Base-by-base conservation (phyloP, 2,329 filamentous ascomycete genomes). In the Trichoderma oligosporum region DNA sequence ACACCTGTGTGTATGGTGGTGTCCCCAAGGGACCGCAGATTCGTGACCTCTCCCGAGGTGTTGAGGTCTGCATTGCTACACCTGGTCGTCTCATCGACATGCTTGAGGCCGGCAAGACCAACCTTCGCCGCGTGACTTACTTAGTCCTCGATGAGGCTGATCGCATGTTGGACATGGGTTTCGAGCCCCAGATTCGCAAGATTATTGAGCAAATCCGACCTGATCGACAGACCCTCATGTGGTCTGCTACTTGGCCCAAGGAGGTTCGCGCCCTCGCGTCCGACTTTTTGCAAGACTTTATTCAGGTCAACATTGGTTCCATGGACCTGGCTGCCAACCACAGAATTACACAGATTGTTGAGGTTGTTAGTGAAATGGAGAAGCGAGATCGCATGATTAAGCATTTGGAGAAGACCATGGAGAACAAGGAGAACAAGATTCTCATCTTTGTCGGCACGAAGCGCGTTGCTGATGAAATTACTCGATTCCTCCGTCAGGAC, bases 101-200 rank as follows among this genome's bases (percentile, higher is more conserved):
- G 91, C 84, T 99, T 29, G 94, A 97, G 77, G 90, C 91, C 65
- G 93, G 92, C 74, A 96, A 95, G 82, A 99, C 94, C 68, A 97
- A 99, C 79, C 85, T 99, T 62, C 93, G 93, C 65, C 91, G 94
- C 74, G 92, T 97, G 61, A 99, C 94, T 57, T 99, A 99, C 78
- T 82, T 99, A 58, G 94, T 97, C 65, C 91, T 99, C 63, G 94
- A 99, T 69, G 94, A 99, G 80, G 94, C 94, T 73, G 94, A 99
- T 78, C 93, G 94, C 71, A 99, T 99, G 94, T 82, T 99, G 73
- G 94, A 99, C 79, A 99, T 99, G 94, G 94, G 94, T 85, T 97
- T 99, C 78, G 94, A 99, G 79, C 94, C 94, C 65, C 94, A 97
- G 75, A 97, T 99, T 69, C 91, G 94, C 80, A 97, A 97, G 81